Conservation (phyloP, 2,329 filamentous ascomycete genomes). For the Calonectria pseudoturangicola region DNA sequence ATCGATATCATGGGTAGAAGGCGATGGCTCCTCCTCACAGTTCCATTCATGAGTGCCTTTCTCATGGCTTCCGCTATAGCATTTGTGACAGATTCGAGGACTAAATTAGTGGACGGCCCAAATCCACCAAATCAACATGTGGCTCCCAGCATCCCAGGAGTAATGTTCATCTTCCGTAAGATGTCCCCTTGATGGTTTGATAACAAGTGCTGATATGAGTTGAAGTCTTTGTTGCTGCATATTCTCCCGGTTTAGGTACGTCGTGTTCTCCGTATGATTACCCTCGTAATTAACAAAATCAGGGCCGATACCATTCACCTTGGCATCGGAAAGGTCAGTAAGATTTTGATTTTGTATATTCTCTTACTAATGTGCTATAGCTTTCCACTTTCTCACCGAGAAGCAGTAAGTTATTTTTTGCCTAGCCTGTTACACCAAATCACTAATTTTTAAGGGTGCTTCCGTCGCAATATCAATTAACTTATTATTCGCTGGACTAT, state of each 20-base stretch:
- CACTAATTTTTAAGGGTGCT: constrained; percentile 59
- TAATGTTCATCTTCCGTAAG: constrained; percentile 44
- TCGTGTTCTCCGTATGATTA: neutral
- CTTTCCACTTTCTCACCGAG: constrained; percentile 69
- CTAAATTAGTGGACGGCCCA: neutral
- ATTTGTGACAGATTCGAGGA: constrained; percentile 28
- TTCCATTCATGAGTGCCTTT: constrained; percentile 62
- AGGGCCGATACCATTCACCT: constrained; percentile 68
- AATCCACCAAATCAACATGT: neutral
- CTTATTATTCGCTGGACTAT: constrained; percentile 66
- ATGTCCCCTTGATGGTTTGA: fast-evolving
- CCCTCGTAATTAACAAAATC: neutral
- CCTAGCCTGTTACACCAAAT: constrained; percentile 39
- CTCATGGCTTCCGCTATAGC: constrained; percentile 42
- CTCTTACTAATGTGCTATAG: constrained; percentile 46
- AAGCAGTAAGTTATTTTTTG: constrained; percentile 57
- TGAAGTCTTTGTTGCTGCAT: constrained; percentile 63
- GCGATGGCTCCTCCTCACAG: constrained; percentile 64
- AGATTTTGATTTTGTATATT: fast-evolving
- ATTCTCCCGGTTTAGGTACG: constrained; percentile 63
- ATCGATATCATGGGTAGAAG: constrained; percentile 63
- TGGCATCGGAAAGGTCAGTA: constrained; percentile 64
- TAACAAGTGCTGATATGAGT: constrained; percentile 22
- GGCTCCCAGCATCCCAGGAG: constrained; percentile 27
- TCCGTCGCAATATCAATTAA: constrained; percentile 69